These are phyloP conservation scores for Colletotrichum destructivum DNA, from an alignment of 2,329 filamentous ascomycete genomes.

Conservation along the genomic window DNA sequence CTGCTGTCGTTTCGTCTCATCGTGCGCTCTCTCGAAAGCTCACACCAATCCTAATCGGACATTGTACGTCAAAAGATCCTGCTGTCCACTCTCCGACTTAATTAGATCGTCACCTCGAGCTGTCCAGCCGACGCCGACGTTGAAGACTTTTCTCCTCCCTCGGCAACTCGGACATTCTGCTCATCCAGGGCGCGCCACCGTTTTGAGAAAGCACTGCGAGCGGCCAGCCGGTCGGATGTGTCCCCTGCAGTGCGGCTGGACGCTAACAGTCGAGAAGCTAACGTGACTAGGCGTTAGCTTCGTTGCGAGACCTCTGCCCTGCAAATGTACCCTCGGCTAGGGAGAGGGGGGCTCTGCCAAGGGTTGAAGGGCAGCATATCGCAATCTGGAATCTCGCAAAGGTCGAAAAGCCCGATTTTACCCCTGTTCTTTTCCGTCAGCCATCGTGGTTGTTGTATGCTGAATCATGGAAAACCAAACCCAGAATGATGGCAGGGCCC, in stretches of 20 bases:
- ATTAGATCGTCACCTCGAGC: not conserved
- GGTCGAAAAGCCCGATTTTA: not conserved
- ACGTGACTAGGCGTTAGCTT: constrained; percentile 12
- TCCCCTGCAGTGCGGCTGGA: constrained; percentile 40
- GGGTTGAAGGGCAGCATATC: constrained; percentile 3
- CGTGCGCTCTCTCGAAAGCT: too few relatives aligned
- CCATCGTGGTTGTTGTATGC: not conserved
- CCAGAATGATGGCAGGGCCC: not conserved
- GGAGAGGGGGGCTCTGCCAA: not conserved
- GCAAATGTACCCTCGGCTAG: not conserved
- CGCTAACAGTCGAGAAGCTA: constrained; percentile 23
- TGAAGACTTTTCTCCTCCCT: not conserved
- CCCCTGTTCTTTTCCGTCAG: not conserved
- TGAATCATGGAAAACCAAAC: not conserved
- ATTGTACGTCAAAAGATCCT: too few relatives aligned
- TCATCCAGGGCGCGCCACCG: not conserved
- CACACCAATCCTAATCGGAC: not conserved
- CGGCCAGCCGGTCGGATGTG: constrained; percentile 7
- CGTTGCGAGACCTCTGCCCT: constrained; percentile 22
- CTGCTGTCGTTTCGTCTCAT: too few relatives aligned
- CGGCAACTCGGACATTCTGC: constrained; percentile 7
- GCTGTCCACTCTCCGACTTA: not conserved
- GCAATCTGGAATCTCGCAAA: not conserved
- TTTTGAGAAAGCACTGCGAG: not conserved
- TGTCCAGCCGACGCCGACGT: not conserved